A percentile compares a stretch with the other conserved stretches of the same genome.
These are phyloP conservation scores for Scutellaria minor DNA, from an alignment of 257 asterid species.

Conservation along the genomic window DNA sequence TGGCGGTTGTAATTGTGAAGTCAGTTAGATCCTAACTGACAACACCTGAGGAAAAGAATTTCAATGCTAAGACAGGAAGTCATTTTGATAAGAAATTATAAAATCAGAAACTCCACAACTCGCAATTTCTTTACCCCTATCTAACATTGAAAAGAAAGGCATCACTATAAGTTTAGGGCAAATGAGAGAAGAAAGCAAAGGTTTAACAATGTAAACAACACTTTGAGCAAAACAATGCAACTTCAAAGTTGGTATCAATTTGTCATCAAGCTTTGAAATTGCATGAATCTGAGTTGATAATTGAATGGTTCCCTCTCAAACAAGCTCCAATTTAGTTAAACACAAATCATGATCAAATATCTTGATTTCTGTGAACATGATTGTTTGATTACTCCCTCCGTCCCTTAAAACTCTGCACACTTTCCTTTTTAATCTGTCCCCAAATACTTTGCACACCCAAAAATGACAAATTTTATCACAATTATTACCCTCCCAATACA, in stretches of 20 bases:
- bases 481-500: too few species aligned
- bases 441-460: too few species aligned
- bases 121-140: neutral
- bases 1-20: neutral
- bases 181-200: conserved; percentile 20
- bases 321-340: neutral
- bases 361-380: neutral
- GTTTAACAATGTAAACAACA: neutral
- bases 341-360: neutral
- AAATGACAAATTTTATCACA: too few species aligned
- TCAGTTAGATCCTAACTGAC: conserved; percentile 7
- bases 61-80: conserved; percentile 15
- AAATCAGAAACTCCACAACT: conserved; percentile 15
- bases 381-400: too few species aligned
- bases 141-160: neutral
- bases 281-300: neutral
- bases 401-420: too few species aligned
- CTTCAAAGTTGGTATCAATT: neutral
- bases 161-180: neutral
- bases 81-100: conserved; percentile 5
- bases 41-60: conserved; percentile 23
- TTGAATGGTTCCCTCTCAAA: neutral
- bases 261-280: too few species aligned
- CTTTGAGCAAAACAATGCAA: neutral
- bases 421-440: too few species aligned